These are phyloP conservation scores for Suillus alpinus DNA, from an alignment of 768 basidiomycete genomes.

Conservation along the genomic window DNA sequence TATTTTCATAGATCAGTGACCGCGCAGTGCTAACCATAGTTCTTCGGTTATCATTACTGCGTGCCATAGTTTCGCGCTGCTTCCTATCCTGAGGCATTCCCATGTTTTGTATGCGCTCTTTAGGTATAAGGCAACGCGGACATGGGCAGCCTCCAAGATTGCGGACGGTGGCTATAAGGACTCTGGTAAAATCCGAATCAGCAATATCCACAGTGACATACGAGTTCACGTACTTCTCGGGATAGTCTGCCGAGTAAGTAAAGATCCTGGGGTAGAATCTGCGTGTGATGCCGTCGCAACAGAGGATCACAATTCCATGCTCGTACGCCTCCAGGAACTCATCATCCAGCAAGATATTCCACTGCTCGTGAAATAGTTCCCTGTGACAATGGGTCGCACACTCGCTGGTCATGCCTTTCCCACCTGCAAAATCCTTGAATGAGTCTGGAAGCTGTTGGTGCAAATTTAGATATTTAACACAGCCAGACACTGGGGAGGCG, in stretches of 20 bases:
- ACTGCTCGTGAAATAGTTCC: conserved; percentile 9
- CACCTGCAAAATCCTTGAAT: conserved; percentile 5
- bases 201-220: no score
- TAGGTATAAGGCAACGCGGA: no score
- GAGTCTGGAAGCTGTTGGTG: conserved; percentile 9
- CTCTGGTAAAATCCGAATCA: no score
- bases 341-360: conserved; percentile 10
- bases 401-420: not conserved
- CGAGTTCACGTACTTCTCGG: not conserved
- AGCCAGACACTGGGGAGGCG: no score
- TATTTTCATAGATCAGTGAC: no score
- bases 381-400: conserved; percentile 12
- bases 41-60: no score
- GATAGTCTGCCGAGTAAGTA: conserved; percentile 18
- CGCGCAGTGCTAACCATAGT: no score
- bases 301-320: conserved; percentile 14
- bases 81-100: no score
- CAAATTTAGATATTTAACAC: no score
- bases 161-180: no score
- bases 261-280: conserved; percentile 17
- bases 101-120: no score
- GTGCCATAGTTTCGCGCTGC: no score
- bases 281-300: conserved; percentile 8
- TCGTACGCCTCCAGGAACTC: conserved; percentile 13
- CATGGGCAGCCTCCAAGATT: not conserved